Conservation (phyloP, 2,329 filamentous ascomycete genomes). For the Aspergillus sp. region DNA sequence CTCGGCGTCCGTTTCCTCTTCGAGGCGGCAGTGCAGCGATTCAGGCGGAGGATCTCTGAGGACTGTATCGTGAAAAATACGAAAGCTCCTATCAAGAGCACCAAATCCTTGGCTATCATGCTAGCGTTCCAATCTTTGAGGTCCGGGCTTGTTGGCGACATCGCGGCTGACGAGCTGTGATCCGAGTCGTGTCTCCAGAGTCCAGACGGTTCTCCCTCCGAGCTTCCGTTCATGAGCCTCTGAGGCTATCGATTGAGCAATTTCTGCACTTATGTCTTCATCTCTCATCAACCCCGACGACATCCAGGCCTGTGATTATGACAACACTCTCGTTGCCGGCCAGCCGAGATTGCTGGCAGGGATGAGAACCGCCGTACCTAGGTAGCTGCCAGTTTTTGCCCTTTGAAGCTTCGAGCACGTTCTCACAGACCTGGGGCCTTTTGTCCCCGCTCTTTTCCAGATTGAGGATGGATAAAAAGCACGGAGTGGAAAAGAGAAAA, state of each 20-base stretch:
- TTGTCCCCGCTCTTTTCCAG: constrained; percentile 9
- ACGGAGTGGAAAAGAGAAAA: constrained; percentile 1
- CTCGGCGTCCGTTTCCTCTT: background rate
- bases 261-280: background rate
- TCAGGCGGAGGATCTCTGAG: background rate
- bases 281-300: background rate
- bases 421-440: constrained; percentile 3
- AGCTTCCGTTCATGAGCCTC: background rate
- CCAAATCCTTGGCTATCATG: background rate
- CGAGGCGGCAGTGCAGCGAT: background rate
- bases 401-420: constrained; percentile 14
- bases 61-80: background rate
- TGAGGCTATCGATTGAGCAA: background rate
- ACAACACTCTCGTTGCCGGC: background rate
- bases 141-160: constrained; percentile 4
- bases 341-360: constrained; percentile 2
- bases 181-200: background rate
- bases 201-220: background rate
- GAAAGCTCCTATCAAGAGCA: background rate
- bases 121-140: constrained; percentile 10
- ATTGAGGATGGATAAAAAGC: constrained; percentile 5
- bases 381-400: background rate
- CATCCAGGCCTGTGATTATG: background rate
- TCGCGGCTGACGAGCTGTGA: constrained; percentile 1
- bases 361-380: background rate